phyloP scores from a whole-genome alignment of 1,139 yeast genomes.

The Arxiozyma telluris region DNA sequence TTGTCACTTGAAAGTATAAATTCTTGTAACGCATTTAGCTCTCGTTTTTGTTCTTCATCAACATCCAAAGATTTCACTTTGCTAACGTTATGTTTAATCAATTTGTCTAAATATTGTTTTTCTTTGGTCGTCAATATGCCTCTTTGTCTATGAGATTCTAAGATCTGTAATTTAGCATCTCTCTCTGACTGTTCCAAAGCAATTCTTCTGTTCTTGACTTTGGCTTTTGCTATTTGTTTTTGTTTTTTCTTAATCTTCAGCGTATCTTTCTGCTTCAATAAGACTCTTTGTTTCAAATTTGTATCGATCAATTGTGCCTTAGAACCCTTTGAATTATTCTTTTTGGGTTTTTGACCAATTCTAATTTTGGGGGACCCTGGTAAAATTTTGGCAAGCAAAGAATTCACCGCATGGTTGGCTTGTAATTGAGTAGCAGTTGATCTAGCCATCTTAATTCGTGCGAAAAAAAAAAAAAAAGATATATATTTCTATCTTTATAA shows the following conservation, averaged over 20 bases:
- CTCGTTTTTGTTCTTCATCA: constrained; percentile 39
- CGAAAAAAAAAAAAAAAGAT: too few species aligned
- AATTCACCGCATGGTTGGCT: constrained; percentile 25
- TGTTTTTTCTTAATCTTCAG: constrained; percentile 33
- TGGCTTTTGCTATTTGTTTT: constrained; percentile 34
- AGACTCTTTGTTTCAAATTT: constrained; percentile 29
- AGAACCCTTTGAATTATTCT: constrained; percentile 16
- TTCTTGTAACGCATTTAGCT: constrained; percentile 37
- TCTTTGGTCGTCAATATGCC: constrained; percentile 39
- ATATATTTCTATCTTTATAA: too few species aligned
- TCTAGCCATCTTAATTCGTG: neutral
- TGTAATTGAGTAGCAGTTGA: constrained; percentile 14
- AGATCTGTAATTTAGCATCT: constrained; percentile 44
- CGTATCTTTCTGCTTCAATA: constrained; percentile 32
- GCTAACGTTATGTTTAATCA: constrained; percentile 43
- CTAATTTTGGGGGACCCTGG: constrained; percentile 23
- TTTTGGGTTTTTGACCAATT: constrained; percentile 4
- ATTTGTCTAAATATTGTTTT: constrained; percentile 39
- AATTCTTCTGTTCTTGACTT: constrained; percentile 34
- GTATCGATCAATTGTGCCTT: constrained; percentile 36
- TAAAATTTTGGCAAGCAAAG: constrained; percentile 17
- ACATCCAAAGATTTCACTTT: constrained; percentile 41
- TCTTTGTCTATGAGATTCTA: constrained; percentile 37
- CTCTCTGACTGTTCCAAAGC: constrained; percentile 38
- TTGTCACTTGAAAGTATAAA: constrained; percentile 32